Conservation (phyloP, 2,329 filamentous ascomycete species). For the Xylariaceae sp. region DNA sequence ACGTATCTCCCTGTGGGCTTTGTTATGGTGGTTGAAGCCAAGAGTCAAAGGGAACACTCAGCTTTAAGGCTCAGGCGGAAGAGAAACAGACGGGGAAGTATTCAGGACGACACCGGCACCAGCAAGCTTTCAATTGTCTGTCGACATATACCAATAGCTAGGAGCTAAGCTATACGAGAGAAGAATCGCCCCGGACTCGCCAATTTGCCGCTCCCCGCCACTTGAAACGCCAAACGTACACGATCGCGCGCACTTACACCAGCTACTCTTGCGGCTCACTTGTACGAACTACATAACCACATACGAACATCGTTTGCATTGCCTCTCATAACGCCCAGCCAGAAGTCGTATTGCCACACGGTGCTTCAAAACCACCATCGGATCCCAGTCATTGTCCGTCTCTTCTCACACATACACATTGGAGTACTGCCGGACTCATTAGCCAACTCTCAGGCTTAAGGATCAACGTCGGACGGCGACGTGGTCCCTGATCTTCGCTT, state of each 20-base stretch:
- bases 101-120: constrained; percentile 13
- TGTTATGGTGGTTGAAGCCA: constrained; percentile 8
- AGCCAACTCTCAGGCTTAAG: neutral
- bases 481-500: constrained; percentile 19
- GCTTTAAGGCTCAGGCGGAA: constrained; percentile 13
- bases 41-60: constrained; percentile 1
- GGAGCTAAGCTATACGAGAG: constrained; percentile 14
- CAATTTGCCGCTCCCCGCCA: constrained; percentile 11
- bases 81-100: constrained; percentile 5
- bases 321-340: neutral
- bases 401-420: neutral
- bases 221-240: constrained; percentile 17
- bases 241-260: constrained; percentile 19
- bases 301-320: neutral
- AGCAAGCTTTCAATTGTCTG: constrained; percentile 1
- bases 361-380: neutral
- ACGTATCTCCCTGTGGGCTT: constrained; percentile 7
- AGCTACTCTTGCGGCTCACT: constrained; percentile 4
- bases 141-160: constrained; percentile 12
- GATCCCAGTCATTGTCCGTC: neutral
- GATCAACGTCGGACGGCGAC: constrained; percentile 15
- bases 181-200: constrained; percentile 9
- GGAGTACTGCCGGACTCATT: neutral
- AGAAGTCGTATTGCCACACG: neutral
- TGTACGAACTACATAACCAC: constrained; percentile 2